Percentiles rank a stretch among this genome's conserved stretches.
These are phyloP conservation scores for Citrus australasica DNA, from an alignment of 345 rosid genomes.

Conservation along the genomic window DNA sequence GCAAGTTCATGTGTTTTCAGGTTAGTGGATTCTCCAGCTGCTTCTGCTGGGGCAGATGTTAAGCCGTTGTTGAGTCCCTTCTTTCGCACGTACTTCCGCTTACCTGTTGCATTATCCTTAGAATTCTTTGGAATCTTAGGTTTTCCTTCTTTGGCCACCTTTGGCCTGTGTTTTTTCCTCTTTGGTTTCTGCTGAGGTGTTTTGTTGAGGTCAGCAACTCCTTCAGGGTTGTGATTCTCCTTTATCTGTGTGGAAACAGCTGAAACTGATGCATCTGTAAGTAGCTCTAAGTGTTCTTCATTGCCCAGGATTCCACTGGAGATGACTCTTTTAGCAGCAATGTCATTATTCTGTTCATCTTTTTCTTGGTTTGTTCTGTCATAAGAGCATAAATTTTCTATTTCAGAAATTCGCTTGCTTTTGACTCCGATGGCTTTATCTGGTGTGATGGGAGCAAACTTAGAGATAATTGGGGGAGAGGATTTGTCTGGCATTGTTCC, in stretches of 20 bases:
- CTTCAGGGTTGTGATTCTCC: constrained; percentile 38
- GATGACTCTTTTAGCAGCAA: constrained; percentile 5
- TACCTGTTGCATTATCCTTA: constrained; percentile 37
- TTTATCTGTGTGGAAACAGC: constrained; percentile 6
- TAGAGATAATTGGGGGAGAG: constrained; percentile 5
- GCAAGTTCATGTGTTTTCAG: constrained; percentile 21
- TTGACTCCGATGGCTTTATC: constrained; percentile 31
- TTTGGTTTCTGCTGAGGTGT: constrained; percentile 69
- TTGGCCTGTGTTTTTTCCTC: constrained; percentile 85
- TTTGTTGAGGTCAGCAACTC: constrained; percentile 28
- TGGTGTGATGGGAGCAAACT: constrained; percentile 57
- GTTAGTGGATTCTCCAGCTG: constrained; percentile 27
- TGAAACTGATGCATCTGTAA: constrained; percentile 25
- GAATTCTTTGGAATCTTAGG: constrained; percentile 31
- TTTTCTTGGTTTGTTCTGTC: constrained; percentile 21
- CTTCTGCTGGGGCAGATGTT: constrained; percentile 26
- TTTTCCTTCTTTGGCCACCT: constrained; percentile 60
- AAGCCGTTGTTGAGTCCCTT: constrained; percentile 26
- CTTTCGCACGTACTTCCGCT: constrained; percentile 49
- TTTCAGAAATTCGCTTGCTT: constrained; percentile 16
- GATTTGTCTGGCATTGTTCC: constrained; percentile 17
- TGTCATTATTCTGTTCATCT: constrained; percentile 18
- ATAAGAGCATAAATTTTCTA: constrained; percentile 6
- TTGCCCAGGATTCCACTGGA: constrained; percentile 14
- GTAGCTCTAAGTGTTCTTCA: constrained; percentile 20